Base-by-base conservation (phyloP, 805 yeast genomes). In the Nakazawaea sp. region DNA sequence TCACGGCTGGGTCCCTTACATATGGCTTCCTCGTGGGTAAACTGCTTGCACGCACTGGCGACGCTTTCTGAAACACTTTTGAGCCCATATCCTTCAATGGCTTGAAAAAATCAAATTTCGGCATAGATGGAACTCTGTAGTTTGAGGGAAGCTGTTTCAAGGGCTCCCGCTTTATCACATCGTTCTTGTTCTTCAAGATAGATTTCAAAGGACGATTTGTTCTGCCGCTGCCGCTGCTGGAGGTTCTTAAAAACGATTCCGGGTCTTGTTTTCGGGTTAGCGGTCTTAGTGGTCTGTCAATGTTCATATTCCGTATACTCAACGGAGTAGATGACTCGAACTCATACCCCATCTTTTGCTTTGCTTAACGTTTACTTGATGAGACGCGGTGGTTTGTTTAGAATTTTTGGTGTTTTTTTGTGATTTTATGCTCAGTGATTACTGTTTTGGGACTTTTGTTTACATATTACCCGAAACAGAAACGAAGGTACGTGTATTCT, bases 171-270 rank as follows among this genome's bases (percentile, higher is more conserved):
- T 7, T 7, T 8, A 5, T 13, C n/a, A 12, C 5, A 18, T 28
- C 30, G 12, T 28, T 16, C 5, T 19, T 5, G 18, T 39, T 39
- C 26, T 34, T 39, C 25, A 39, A 27, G 5, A 39, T 39, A 9
- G 42, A 39, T 34, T 31, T 39, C 30, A 39, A 34, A 4, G 42
- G 42, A 28, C 19, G 8, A n/a, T n/a, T n/a, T n/a, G n/a, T n/a
- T n/a, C n/a, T n/a, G n/a, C n/a, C n/a, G n/a, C n/a, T n/a, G n/a
- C n/a, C n/a, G n/a, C n/a, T n/a, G n/a, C n/a, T n/a, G n/a, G n/a
- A 12, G 17, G 33, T 16, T n/a, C 26, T 17, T 5, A 30, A 9
- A 30, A 19, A 30, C 9, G 33, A 30, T 19, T 19, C 17, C 26
- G 28, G 16, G n/a, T 26, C 16, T 7, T 26, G 8, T 35, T 19